phyloP scores from a whole-genome alignment of 2,329 filamentous ascomycete genomes.

The Coniochaeta ligniaria region DNA sequence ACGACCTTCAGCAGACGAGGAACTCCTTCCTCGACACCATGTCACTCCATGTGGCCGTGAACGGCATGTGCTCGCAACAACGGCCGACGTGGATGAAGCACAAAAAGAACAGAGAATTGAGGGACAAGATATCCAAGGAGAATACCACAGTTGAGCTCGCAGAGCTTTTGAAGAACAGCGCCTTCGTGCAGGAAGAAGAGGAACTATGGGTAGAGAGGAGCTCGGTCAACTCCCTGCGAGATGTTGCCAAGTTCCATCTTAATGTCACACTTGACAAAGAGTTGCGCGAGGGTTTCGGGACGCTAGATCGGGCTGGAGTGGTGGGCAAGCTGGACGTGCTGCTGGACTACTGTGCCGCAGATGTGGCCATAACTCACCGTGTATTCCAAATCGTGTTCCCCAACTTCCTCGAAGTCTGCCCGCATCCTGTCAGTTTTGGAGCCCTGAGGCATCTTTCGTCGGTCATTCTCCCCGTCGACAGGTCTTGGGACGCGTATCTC shows the following conservation, averaged over 20 bases:
- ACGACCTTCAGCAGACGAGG: constrained; percentile 71
- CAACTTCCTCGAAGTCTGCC: constrained; percentile 81
- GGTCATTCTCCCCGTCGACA: constrained; percentile 84
- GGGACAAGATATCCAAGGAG: constrained; percentile 70
- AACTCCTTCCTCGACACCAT: constrained; percentile 95
- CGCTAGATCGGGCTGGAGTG: constrained; percentile 66
- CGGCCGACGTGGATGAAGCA: constrained; percentile 97
- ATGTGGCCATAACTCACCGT: constrained; percentile 86
- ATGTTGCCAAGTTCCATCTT: constrained; percentile 95
- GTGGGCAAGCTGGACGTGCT: constrained; percentile 69
- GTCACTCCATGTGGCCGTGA: constrained; percentile 95
- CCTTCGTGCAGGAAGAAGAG: constrained; percentile 74
- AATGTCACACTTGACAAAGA: constrained; percentile 87
- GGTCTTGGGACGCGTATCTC: constrained; percentile 82
- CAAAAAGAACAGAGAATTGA: constrained; percentile 78
- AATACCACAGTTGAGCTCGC: constrained; percentile 66
- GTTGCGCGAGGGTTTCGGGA: constrained; percentile 77
- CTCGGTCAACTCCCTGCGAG: constrained; percentile 88
- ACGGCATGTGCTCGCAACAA: constrained; percentile 97
- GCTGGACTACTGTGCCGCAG: constrained; percentile 88
- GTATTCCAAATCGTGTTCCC: constrained; percentile 94
- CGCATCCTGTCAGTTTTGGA: constrained; percentile 95
- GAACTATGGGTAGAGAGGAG: constrained; percentile 94
- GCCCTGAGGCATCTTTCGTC: constrained; percentile 88
- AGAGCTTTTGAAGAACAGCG: constrained; percentile 59